Evolutionary conservation across 768 basidiomycete species (phyloP), one percentile per base, ranked within the genome.

Genomic region (Hericium alpestre): DNA sequence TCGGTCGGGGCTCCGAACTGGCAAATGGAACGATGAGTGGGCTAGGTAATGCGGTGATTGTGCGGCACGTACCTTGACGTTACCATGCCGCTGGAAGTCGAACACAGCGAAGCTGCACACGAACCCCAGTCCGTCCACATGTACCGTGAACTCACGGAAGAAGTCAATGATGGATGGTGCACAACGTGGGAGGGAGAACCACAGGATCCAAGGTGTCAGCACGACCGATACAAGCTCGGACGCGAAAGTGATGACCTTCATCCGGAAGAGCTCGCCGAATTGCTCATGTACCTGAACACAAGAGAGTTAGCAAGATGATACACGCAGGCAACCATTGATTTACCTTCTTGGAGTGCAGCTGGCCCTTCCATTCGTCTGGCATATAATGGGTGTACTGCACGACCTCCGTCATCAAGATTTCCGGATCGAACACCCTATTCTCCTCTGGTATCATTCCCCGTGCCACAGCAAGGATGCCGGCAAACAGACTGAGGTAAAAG

Each of bases 81-180:
- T 94, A 0, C 93, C 93, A 60, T 96, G 93, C 56, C 93, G 74
- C 72, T 93, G 86, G 69, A 99, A 98, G 69, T 98, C 94, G 68
- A 99, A 99, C 58, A 95, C 94, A 3, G 96, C 96, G 70, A 98
- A 99, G 56, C 90, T 93, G 67, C 96, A 98, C 18, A 99, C 90
- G 65, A 96, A 95, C 4, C 96, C 96, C 2, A 96, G 79, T 0
- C 94, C 92, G 58, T 97, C 94, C 20, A 99, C 87, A 69, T 98
- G 95, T 1, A 99, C 87, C 0, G 93, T 88, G 67, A 97, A 99
- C 70, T 98, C 95, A 37, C 95, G 83, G 80, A 99, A 98, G 68
- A 99, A 98, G 67, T 99, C 96, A 59, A 99, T 81, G 62, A 98
- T 88, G 0, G 86, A 86, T 9, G 90, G 87, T 1, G 95, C 90